Percentiles rank a stretch among this genome's conserved stretches.
Conservation (phyloP, 257 asterid genomes). For the Cruciata laevipes region DNA sequence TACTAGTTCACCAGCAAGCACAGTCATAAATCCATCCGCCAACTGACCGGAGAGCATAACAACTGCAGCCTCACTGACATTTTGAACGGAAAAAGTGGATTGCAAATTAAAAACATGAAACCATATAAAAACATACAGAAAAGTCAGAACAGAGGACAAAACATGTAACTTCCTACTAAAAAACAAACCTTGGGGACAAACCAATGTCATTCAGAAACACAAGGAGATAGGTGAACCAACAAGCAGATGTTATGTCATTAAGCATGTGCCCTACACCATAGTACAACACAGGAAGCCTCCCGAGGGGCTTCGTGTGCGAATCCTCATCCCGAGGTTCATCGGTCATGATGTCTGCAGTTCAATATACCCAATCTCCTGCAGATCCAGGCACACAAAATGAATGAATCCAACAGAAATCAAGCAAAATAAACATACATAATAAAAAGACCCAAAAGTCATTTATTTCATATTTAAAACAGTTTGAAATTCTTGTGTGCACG, state of each 20-base stretch:
- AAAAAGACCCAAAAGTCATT: not conserved
- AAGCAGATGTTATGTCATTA: constrained; percentile 87
- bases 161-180: not conserved
- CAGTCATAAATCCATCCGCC: constrained; percentile 80
- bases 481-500: not conserved
- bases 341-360: constrained; percentile 27
- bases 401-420: not conserved
- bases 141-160: not conserved
- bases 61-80: constrained; percentile 68
- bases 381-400: not conserved
- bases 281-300: constrained; percentile 54
- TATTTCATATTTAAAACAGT: not conserved
- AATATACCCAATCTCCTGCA: not conserved
- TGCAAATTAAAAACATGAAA: constrained; percentile 12
- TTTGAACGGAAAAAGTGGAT: constrained; percentile 20
- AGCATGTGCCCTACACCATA: constrained; percentile 93
- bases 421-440: not conserved
- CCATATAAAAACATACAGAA: too few relatives aligned
- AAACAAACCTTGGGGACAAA: constrained; percentile 65
- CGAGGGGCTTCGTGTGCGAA: constrained; percentile 32
- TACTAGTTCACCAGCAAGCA: constrained; percentile 93
- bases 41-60: constrained; percentile 95
- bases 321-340: constrained; percentile 39
- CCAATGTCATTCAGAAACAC: constrained; percentile 86
- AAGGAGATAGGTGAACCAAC: constrained; percentile 93